Evolutionary conservation across 1,139 yeast species (phyloP), one percentile per base, ranked within the genome.

Genomic region (Meyerozyma sp.): DNA sequence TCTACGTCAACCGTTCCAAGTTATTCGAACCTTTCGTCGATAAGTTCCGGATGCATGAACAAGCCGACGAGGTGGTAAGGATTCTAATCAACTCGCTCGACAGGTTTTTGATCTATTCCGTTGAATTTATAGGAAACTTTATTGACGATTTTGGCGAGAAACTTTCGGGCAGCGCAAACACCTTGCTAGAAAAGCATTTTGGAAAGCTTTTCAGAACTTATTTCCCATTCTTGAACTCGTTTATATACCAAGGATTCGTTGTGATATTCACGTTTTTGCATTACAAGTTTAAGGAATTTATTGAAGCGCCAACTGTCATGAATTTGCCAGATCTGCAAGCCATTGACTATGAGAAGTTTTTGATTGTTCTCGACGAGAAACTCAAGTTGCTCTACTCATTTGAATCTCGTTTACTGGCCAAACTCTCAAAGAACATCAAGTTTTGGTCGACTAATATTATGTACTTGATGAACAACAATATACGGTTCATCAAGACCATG

Each of bases 1-100:
- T 77, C 21, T 68, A 75, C 51, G 71, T 76, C 44, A 76, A 75
- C 49, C 61, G 76, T 43, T 78, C 80, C 27, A 77, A 77, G 48
- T 61, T 77, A 42, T 73, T 74, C 48, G 81, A 76, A 50, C 81
- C 79, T 20, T 77, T 77, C 49, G 63, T 76, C 53, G 60, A 66
- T 28, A 66, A 66, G 45, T 70, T 72, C 50, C 63, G 64, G 23
- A 58, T 58, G 26, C 61, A 66, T 5, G 58, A 62, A 4, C 66
- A 62, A 7, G 53, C 59, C 32, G 51, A 52, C 10, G 46, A 54
- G 18, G 60, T 70, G 11, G 51, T 67, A 21, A 63, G 65, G 41
- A 59, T 61, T 35, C 62, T 73, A 43, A 51, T 67, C 3, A 60
- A 61, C 43, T 72, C 79, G 5, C 61, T 75, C 3, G 44, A 66